A percentile compares a stretch with the other conserved stretches of the same genome.
phyloP scores from a whole-genome alignment of 164 flowering plant genomes.

The Tetrastigma voinierianum region DNA sequence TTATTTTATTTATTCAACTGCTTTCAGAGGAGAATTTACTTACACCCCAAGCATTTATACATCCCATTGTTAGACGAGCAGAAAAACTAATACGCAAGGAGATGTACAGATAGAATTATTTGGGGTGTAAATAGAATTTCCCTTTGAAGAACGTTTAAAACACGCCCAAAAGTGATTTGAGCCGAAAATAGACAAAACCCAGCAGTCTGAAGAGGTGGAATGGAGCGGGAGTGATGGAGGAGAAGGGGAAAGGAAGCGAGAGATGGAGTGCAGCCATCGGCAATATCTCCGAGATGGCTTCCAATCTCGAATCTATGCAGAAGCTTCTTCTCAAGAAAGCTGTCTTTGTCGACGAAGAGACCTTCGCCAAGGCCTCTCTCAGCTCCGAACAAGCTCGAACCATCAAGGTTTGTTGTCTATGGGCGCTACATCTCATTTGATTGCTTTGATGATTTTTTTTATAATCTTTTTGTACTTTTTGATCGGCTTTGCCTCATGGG shows the following conservation, averaged over 20 bases:
- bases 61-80: too few relatives aligned
- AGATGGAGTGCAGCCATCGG: slow-evolving; percentile 77
- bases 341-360: slow-evolving; percentile 79
- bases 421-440: too few relatives aligned
- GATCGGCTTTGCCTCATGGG: slow-evolving; percentile 7
- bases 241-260: slow-evolving; percentile 56
- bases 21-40: too few relatives aligned
- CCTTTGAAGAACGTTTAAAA: too few relatives aligned
- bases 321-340: slow-evolving; percentile 73
- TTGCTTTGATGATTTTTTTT: background rate
- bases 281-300: slow-evolving; percentile 70
- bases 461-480: background rate
- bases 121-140: too few relatives aligned
- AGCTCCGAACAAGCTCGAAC: slow-evolving; percentile 76
- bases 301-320: slow-evolving; percentile 73
- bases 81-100: too few relatives aligned
- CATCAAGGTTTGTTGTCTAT: slow-evolving; percentile 55
- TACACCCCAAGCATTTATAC: too few relatives aligned
- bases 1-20: too few relatives aligned
- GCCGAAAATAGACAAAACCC: too few relatives aligned
- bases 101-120: too few relatives aligned
- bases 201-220: too few relatives aligned
- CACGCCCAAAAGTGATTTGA: too few relatives aligned
- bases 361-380: slow-evolving; percentile 77
- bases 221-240: slow-evolving; percentile 25